A percentile compares a stretch with the other conserved stretches of the same genome.
Conservation (phyloP, 768 basidiomycete genomes). For the Clavulina sp. region DNA sequence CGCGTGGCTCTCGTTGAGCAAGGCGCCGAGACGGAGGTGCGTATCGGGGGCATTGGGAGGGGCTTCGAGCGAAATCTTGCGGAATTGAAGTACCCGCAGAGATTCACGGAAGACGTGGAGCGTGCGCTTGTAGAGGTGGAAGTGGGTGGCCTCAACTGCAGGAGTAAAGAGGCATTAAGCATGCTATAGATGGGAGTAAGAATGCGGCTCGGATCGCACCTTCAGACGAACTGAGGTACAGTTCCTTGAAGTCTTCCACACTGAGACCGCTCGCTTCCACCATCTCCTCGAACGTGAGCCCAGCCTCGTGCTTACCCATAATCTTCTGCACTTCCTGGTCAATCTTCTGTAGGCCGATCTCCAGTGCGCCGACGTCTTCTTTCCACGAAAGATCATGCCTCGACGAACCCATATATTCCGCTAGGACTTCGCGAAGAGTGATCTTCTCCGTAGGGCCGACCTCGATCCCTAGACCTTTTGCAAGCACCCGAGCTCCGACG, state of each 20-base stretch:
- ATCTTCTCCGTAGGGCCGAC: constrained; percentile 32
- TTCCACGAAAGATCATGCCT: constrained; percentile 24
- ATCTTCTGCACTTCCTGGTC: constrained; percentile 34
- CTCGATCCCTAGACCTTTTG: constrained; percentile 33
- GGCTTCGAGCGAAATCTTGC: constrained; percentile 39
- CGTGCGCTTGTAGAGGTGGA: constrained; percentile 69
- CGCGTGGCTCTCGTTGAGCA: constrained; percentile 67
- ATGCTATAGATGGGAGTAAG: background rate
- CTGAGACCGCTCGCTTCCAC: constrained; percentile 41
- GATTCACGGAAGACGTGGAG: constrained; percentile 72
- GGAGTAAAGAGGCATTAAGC: constrained; percentile 3
- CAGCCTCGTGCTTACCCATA: constrained; percentile 28
- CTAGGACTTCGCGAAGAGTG: constrained; percentile 50
- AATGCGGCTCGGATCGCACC: constrained; percentile 27
- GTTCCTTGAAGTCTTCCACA: constrained; percentile 36
- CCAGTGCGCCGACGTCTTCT: constrained; percentile 26
- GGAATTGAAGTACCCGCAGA: constrained; percentile 62
- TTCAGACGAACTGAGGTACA: constrained; percentile 66
- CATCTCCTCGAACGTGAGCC: constrained; percentile 63
- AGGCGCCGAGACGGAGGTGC: constrained; percentile 38
- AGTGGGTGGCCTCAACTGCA: constrained; percentile 59
- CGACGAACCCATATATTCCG: constrained; percentile 28
- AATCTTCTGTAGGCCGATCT: constrained; percentile 30
- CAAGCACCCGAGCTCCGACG: constrained; percentile 58
- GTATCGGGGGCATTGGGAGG: constrained; percentile 15